phyloP scores from a whole-genome alignment of 176 grass and related monocot genomes.

The Chloris gayana region DNA sequence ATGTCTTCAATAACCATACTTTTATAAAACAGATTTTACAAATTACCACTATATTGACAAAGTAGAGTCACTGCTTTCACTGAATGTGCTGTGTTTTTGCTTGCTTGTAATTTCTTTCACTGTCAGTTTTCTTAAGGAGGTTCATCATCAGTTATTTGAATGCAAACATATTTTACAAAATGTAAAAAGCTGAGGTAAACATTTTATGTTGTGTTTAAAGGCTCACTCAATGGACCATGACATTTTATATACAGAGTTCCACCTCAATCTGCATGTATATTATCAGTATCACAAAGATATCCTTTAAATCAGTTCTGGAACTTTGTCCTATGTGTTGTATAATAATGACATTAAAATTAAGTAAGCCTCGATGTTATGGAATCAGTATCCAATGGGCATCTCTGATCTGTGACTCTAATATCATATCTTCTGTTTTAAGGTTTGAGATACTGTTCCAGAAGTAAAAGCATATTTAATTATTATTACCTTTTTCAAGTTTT shows the following conservation, averaged over 20 bases:
- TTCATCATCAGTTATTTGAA: too few relatives aligned
- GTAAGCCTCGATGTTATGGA: constrained; percentile 24
- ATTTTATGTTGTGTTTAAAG: background rate
- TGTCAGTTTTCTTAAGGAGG: background rate
- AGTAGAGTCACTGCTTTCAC: background rate
- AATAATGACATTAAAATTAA: constrained; percentile 30
- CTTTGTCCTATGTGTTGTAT: background rate
- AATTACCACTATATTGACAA: background rate
- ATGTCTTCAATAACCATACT: background rate
- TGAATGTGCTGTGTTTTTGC: background rate
- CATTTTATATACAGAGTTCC: background rate
- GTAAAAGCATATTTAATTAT: constrained; percentile 6
- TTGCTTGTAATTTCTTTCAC: background rate
- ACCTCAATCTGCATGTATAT: background rate
- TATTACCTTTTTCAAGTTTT: background rate
- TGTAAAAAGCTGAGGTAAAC: background rate
- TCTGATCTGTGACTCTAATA: constrained; percentile 28
- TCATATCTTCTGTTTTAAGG: constrained; percentile 33
- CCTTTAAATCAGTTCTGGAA: background rate
- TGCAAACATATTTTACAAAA: too few relatives aligned
- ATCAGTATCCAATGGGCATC: constrained; percentile 32
- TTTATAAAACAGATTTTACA: background rate
- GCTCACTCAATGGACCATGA: constrained; percentile 16
- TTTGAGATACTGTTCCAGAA: constrained; percentile 26
- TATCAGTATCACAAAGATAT: constrained; percentile 14